Evolutionary conservation across 1,284 basidiomycete genomes (phyloP), one percentile per base, ranked within the genome.

Genomic region (Takashimella koratensis): DNA sequence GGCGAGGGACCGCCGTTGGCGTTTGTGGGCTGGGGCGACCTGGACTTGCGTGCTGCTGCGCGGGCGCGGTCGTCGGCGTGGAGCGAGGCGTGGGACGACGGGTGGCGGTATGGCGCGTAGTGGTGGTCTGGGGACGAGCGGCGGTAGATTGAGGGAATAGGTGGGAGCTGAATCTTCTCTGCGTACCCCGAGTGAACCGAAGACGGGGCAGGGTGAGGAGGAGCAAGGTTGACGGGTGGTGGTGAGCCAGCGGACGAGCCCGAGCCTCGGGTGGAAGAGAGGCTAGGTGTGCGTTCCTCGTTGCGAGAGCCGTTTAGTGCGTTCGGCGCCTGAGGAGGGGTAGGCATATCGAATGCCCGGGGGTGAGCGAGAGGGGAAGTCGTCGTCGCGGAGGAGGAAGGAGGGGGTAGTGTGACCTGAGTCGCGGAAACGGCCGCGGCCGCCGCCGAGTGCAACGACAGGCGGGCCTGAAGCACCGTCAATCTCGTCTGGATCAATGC

Each of bases 401-500:
- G 30, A 36, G 30, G 16, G 30, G 30, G n/a, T n/a, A n/a, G n/a
- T n/a, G n/a, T n/a, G n/a, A n/a, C n/a, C 16, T 36, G 30, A 36
- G 30, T 8, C 10, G 30, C 16, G 30, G 30, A 36, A 16, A 36
- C 10, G 16, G 30, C 8, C 8, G 30, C 30, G 8, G 30, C 30
- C 10, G 30, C 30, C 10, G 30, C 30, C 8, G 8, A 36, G 30
- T 36, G 30, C 8, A 36, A 16, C 10, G 30, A 36, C 10, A 74
- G 60, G 27, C 70, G 60, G n/a, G 71, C 71, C 61, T 74, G 71
- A 42, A 73, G 70, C 45, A 75, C 62, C 23, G 71, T 70, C 24
- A 75, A 58, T 43, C 71, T 67, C 27, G 71, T 74, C 52, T 71
- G 70, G 43, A 74, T 71, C 43, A 75, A 59, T n/a, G 73, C 60